phyloP scores from a whole-genome alignment of 2,329 filamentous ascomycete species.

The Corniculantispora saksenae region DNA sequence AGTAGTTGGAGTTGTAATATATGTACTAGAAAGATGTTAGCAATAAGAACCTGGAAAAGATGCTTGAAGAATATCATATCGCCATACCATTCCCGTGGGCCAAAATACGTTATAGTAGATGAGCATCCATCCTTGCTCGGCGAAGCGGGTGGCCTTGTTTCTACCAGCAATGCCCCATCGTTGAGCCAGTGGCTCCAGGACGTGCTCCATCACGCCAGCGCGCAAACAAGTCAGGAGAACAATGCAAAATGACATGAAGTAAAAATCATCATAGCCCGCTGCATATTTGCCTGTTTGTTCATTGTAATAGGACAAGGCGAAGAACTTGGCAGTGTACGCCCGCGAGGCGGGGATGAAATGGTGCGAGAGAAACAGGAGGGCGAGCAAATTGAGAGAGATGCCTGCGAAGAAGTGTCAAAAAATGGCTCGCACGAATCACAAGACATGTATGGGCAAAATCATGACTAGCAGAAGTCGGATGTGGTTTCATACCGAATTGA shows the following conservation, averaged over 20 bases:
- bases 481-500: background rate
- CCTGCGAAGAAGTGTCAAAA: background rate
- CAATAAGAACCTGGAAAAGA: background rate
- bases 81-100: constrained; percentile 77
- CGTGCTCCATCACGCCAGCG: constrained; percentile 81
- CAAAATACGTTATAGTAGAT: constrained; percentile 83
- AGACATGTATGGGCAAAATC: background rate
- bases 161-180: constrained; percentile 70
- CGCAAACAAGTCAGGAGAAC: constrained; percentile 85
- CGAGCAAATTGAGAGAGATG: background rate
- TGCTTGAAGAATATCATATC: background rate
- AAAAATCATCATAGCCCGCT: constrained; percentile 76
- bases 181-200: constrained; percentile 76
- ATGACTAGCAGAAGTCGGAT: background rate
- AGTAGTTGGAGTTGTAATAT: constrained; percentile 77
- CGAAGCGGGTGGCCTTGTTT: constrained; percentile 80
- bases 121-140: constrained; percentile 90
- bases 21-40: constrained; percentile 62
- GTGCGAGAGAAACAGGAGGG: constrained; percentile 5
- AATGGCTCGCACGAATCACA: background rate
- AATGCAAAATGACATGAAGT: constrained; percentile 75
- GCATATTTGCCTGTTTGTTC: constrained; percentile 64
- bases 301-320: background rate
- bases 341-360: background rate
- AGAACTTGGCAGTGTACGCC: background rate